These are phyloP conservation scores for Pseudocercospora macadamiae DNA, from an alignment of 2,329 filamentous ascomycete genomes.

Conservation along the genomic window DNA sequence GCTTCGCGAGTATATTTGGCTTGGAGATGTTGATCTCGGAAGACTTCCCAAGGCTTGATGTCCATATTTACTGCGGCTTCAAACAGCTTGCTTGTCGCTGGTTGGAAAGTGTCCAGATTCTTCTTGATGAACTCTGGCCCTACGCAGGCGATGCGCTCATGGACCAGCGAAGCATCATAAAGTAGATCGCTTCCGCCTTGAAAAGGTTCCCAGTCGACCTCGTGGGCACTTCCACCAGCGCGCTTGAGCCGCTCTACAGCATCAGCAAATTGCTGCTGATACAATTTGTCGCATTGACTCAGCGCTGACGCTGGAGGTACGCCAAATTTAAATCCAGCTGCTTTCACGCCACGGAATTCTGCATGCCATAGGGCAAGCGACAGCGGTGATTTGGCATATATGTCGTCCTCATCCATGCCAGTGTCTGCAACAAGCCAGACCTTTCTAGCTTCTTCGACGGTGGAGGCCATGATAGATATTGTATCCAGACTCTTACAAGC, in stretches of 20 bases:
- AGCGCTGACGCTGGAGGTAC: conserved; percentile 52
- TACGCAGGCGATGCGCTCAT: conserved; percentile 55
- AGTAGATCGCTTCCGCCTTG: conserved; percentile 58
- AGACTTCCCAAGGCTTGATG: conserved; percentile 52
- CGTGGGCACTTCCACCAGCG: conserved; percentile 47
- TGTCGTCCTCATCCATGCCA: conserved; percentile 53
- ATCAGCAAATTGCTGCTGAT: conserved; percentile 47
- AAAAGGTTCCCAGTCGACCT: conserved; percentile 54
- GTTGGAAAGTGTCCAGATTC: conserved; percentile 48
- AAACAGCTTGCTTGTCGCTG: conserved; percentile 54
- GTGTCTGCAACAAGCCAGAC: conserved; percentile 54
- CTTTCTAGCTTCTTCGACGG: conserved; percentile 52
- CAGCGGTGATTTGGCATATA: conserved; percentile 53
- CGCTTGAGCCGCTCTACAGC: conserved; percentile 45
- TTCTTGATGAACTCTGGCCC: conserved; percentile 44
- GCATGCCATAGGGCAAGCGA: conserved; percentile 39
- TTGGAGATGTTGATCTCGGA: conserved; percentile 52
- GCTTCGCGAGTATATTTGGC: conserved; percentile 48
- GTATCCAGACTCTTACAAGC: conserved; percentile 63
- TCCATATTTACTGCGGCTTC: conserved; percentile 42
- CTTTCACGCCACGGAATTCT: conserved; percentile 39
- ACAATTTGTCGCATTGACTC: conserved; percentile 45
- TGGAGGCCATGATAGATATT: conserved; percentile 57
- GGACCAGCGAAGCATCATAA: conserved; percentile 62
- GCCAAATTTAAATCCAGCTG: conserved; percentile 52